A percentile compares a stretch with the other conserved stretches of the same genome.
Conservation (phyloP, 2,329 filamentous ascomycete species). For the Apiospora sp. region DNA sequence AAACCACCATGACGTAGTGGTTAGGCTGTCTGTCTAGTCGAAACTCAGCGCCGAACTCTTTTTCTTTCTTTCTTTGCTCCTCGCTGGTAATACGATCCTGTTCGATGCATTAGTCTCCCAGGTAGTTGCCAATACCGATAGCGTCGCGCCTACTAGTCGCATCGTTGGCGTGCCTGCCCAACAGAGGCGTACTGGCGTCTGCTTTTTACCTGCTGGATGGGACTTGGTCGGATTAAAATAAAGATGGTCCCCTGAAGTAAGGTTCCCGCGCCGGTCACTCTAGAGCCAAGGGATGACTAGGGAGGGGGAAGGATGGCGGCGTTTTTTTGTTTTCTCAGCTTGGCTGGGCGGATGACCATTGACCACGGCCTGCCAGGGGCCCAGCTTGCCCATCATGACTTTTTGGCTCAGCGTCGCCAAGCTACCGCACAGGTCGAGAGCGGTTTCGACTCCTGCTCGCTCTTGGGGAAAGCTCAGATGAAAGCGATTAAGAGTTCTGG, state of each 20-base stretch:
- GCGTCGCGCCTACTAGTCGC: constrained; percentile 14
- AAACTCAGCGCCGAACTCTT: constrained; percentile 23
- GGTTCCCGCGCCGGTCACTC: constrained; percentile 17
- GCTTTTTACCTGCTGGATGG: neutral
- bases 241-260: constrained; percentile 11
- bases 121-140: constrained; percentile 17
- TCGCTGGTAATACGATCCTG: neutral
- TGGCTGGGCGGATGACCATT: neutral
- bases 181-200: neutral
- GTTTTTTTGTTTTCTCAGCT: constrained; percentile 8
- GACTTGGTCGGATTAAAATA: constrained; percentile 15
- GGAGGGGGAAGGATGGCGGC: neutral
- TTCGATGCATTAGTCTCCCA: constrained; percentile 17
- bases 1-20: constrained; percentile 10
- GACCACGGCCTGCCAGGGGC: neutral
- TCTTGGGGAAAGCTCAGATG: constrained; percentile 4
- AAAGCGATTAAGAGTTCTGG: neutral
- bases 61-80: neutral
- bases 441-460: constrained; percentile 8
- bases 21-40: constrained; percentile 13
- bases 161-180: neutral
- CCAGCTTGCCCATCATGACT: constrained; percentile 1
- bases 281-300: constrained; percentile 1
- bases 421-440: constrained; percentile 5
- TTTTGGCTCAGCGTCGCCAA: neutral